Conservation (phyloP, 192 early-diverging fungal species). For the Backusella liffmaniae region DNA sequence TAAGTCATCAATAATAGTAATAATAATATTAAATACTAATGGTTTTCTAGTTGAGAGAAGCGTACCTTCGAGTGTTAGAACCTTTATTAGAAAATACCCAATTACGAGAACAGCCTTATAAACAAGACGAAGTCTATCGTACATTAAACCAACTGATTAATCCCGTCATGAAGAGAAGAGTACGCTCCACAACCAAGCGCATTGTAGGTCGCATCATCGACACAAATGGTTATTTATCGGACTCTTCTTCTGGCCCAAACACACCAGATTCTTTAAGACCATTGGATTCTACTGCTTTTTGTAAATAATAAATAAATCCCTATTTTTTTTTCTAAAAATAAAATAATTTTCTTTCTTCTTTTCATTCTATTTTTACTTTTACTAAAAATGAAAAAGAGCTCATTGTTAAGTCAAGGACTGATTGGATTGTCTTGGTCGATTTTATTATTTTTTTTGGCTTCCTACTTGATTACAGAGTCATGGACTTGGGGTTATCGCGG, state of each 20-base stretch:
- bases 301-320: neutral
- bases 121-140: slow-evolving; percentile 47
- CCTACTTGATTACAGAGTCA: slow-evolving; percentile 73
- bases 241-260: neutral
- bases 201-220: slow-evolving; percentile 47
- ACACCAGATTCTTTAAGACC: slow-evolving; percentile 1
- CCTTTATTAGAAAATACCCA: slow-evolving; percentile 68
- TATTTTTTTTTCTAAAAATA: neutral
- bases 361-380: neutral
- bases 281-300: neutral
- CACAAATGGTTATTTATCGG: slow-evolving; percentile 11
- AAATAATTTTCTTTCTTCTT: neutral
- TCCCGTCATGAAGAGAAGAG: slow-evolving; percentile 27
- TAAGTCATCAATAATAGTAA: neutral
- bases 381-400: slow-evolving; percentile 3
- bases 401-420: slow-evolving; percentile 7
- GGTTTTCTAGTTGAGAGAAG: slow-evolving; percentile 52
- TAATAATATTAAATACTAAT: neutral
- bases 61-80: slow-evolving; percentile 67
- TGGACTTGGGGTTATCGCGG: slow-evolving; percentile 73
- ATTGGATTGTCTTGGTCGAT: slow-evolving; percentile 21
- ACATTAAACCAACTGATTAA: slow-evolving; percentile 43
- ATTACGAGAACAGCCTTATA: slow-evolving; percentile 43
- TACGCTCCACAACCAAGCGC: slow-evolving; percentile 43
- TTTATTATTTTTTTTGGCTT: slow-evolving; percentile 49